phyloP scores from a whole-genome alignment of 805 yeast species.

The Candida suzukii region DNA sequence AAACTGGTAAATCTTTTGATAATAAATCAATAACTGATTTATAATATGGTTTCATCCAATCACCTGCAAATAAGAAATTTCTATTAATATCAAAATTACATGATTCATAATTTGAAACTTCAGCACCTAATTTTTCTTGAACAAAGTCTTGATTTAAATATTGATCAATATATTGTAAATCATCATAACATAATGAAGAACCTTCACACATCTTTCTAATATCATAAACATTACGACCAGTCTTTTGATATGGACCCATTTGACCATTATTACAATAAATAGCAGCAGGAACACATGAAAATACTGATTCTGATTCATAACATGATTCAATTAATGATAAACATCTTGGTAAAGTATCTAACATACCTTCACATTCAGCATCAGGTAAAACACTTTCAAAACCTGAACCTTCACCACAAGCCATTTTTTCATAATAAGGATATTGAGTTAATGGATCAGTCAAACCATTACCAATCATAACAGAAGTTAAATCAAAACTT shows the following conservation, averaged over 20 bases:
- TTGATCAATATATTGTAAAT: conserved; percentile 39
- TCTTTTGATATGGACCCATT: conserved; percentile 49
- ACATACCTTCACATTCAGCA: conserved; percentile 64
- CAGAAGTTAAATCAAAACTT: conserved; percentile 62
- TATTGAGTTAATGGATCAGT: conserved; percentile 81
- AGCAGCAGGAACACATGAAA: conserved; percentile 58
- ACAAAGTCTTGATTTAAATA: conserved; percentile 50
- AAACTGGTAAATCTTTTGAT: conserved; percentile 66
- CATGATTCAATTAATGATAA: conserved; percentile 55
- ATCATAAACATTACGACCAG: conserved; percentile 60
- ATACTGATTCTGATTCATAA: conserved; percentile 50
- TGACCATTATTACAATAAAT: conserved; percentile 57
- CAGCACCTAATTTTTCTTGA: conserved; percentile 51
- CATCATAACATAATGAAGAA: conserved; percentile 46
- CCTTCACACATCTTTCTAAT: conserved; percentile 48
- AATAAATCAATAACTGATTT: conserved; percentile 50
- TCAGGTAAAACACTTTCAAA: conserved; percentile 64
- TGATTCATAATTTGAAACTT: conserved; percentile 39
- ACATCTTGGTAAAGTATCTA: conserved; percentile 57
- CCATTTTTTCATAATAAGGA: conserved; percentile 83
- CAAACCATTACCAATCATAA: conserved; percentile 88
- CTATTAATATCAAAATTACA: conserved; percentile 45
- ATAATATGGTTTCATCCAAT: conserved; percentile 61
- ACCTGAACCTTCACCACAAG: conserved; percentile 81
- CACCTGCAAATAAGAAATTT: conserved; percentile 52